Percentiles rank a stretch among this genome's conserved stretches.
phyloP scores from a whole-genome alignment of 2,329 filamentous ascomycete species.

The Aspergillus uvarum region DNA sequence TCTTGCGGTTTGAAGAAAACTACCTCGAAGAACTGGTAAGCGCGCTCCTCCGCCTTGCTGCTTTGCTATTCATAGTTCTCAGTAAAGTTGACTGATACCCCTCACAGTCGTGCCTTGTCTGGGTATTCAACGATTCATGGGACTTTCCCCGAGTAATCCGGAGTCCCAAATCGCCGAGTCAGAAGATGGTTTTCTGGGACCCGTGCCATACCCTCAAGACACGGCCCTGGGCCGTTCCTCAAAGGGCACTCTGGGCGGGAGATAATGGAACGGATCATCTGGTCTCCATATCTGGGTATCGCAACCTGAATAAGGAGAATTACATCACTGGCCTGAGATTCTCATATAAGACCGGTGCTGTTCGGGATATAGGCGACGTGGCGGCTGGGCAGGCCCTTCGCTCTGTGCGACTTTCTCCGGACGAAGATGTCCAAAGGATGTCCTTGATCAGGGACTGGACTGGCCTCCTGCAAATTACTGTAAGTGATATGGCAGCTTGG shows the following conservation, averaged over 20 bases:
- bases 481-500: too few species aligned
- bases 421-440: too few species aligned
- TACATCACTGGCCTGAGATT: background rate
- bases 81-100: too few species aligned
- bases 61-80: background rate
- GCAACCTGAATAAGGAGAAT: background rate
- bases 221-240: background rate
- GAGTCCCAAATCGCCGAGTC: background rate
- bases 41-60: background rate
- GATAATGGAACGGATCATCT: background rate
- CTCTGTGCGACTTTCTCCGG: too few species aligned
- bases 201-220: background rate
- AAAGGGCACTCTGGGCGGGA: background rate
- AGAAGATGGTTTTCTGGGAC: background rate
- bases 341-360: background rate
- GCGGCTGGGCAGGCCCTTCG: too few species aligned
- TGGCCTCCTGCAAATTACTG: too few species aligned
- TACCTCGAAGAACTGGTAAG: slow-evolving; percentile 8
- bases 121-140: slow-evolving; percentile 9
- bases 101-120: slow-evolving; percentile 6
- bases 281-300: background rate
- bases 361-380: too few species aligned
- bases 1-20: slow-evolving; percentile 3
- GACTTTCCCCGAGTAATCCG: background rate
- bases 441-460: too few species aligned